These are phyloP conservation scores for Barnettozyma vustinii DNA, from an alignment of 805 yeast species.

Conservation along the genomic window DNA sequence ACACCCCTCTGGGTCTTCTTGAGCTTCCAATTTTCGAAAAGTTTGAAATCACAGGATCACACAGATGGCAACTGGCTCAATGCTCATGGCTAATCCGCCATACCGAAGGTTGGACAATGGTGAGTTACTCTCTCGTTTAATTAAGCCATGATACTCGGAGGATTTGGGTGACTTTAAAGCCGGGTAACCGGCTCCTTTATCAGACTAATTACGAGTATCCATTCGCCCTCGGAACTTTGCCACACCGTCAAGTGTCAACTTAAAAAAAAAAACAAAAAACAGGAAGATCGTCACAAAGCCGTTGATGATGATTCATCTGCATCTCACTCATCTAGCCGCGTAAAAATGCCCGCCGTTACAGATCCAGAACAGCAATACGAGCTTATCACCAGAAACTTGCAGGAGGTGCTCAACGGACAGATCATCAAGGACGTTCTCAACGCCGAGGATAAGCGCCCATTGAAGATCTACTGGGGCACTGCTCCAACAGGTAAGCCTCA, in stretches of 20 bases:
- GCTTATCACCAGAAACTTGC: slow-evolving; percentile 79
- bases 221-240: background rate
- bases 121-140: too few relatives aligned
- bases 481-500: slow-evolving; percentile 99
- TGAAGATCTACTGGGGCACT: slow-evolving; percentile 96
- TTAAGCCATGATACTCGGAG: too few relatives aligned
- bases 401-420: slow-evolving; percentile 67
- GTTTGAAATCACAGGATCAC: too few relatives aligned
- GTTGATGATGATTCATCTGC: background rate
- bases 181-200: too few relatives aligned
- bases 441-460: slow-evolving; percentile 66
- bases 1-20: too few relatives aligned
- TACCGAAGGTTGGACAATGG: too few relatives aligned
- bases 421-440: slow-evolving; percentile 72
- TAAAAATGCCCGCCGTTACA: slow-evolving; percentile 13
- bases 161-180: too few relatives aligned
- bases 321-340: background rate
- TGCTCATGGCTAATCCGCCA: too few relatives aligned
- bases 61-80: too few relatives aligned
- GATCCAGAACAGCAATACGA: slow-evolving; percentile 62
- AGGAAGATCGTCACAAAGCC: background rate
- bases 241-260: background rate
- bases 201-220: too few relatives aligned
- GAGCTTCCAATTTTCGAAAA: too few relatives aligned
- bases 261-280: too few relatives aligned